Evolutionary conservation across 78 protist species (phyloP).

Genomic region (Emiliania huxleyi): DNA sequence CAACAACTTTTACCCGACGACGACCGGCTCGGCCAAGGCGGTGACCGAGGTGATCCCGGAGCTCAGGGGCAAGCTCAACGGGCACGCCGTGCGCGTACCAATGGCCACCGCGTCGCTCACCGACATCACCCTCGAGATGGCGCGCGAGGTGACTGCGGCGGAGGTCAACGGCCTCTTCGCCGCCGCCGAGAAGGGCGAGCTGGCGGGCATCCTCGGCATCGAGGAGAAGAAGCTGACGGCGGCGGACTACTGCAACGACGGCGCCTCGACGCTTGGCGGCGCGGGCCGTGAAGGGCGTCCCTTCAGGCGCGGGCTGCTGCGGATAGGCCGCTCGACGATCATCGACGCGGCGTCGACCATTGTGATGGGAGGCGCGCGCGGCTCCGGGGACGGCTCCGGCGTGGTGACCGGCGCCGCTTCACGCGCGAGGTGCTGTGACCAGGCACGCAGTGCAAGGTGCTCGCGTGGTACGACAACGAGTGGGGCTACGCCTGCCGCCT

Average conservation of each 20-base stretch:
- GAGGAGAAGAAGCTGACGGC: slow-evolving; percentile 86
- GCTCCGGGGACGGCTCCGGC: too few relatives aligned
- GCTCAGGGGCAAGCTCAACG: slow-evolving; percentile 68
- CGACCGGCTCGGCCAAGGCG: slow-evolving; percentile 38
- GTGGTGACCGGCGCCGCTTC: too few relatives aligned
- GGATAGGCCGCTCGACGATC: slow-evolving; percentile 41
- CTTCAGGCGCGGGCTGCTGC: too few relatives aligned
- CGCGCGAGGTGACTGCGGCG: slow-evolving; percentile 31
- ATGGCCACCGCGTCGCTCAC: slow-evolving; percentile 47
- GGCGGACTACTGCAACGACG: slow-evolving; percentile 33
- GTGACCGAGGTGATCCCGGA: slow-evolving; percentile 52
- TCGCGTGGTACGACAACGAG: slow-evolving; percentile 73
- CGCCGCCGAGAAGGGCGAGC: slow-evolving; percentile 67
- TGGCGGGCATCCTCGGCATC: slow-evolving; percentile 85
- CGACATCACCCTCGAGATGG: slow-evolving; percentile 46
- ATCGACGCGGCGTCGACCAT: slow-evolving; percentile 53
- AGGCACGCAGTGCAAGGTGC: slow-evolving; percentile 50
- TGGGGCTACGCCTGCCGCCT: slow-evolving; percentile 79
- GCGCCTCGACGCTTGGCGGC: too few relatives aligned
- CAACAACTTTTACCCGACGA: not conserved
- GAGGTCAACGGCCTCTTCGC: slow-evolving; percentile 60
- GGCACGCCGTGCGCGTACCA: slow-evolving; percentile 74
- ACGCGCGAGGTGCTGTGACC: not conserved
- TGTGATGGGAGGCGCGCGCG: not conserved
- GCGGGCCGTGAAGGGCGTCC: too few relatives aligned